Evolutionary conservation across 345 rosid genomes (phyloP).

Genomic region (Brassica incana): DNA sequence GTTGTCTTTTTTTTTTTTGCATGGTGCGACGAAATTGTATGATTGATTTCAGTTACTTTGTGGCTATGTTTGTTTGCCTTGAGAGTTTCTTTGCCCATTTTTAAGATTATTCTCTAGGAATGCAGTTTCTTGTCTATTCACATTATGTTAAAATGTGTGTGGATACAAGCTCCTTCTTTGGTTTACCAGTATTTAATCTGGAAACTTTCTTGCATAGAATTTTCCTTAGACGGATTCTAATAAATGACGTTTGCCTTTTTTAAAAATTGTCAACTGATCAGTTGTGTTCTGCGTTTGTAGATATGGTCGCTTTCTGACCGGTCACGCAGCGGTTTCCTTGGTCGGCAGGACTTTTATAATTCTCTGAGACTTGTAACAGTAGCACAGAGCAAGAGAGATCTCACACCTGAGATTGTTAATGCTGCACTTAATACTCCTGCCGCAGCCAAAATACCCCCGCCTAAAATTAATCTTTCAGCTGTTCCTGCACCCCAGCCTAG

Average conservation of each 20-base stretch:
- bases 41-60: too few relatives aligned
- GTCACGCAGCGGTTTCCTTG: constrained; percentile 71
- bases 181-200: too few relatives aligned
- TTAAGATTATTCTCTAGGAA: too few relatives aligned
- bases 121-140: too few relatives aligned
- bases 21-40: too few relatives aligned
- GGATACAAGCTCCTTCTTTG: too few relatives aligned
- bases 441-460: constrained; percentile 91
- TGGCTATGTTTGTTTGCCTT: too few relatives aligned
- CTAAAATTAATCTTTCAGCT: constrained; percentile 75
- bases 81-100: too few relatives aligned
- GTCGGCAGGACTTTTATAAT: constrained; percentile 77
- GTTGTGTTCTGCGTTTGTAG: constrained; percentile 45
- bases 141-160: too few relatives aligned
- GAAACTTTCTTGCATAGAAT: not conserved
- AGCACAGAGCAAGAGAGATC: constrained; percentile 90
- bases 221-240: not conserved
- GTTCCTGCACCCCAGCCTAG: constrained; percentile 49
- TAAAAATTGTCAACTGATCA: constrained; percentile 1
- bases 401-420: constrained; percentile 92
- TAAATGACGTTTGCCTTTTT: too few relatives aligned
- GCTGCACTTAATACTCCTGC: constrained; percentile 93
- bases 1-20: too few relatives aligned
- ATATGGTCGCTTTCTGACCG: constrained; percentile 91
- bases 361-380: constrained; percentile 93